phyloP scores from a whole-genome alignment of 2,329 filamentous ascomycete genomes.

The Neonectria ditissima region DNA sequence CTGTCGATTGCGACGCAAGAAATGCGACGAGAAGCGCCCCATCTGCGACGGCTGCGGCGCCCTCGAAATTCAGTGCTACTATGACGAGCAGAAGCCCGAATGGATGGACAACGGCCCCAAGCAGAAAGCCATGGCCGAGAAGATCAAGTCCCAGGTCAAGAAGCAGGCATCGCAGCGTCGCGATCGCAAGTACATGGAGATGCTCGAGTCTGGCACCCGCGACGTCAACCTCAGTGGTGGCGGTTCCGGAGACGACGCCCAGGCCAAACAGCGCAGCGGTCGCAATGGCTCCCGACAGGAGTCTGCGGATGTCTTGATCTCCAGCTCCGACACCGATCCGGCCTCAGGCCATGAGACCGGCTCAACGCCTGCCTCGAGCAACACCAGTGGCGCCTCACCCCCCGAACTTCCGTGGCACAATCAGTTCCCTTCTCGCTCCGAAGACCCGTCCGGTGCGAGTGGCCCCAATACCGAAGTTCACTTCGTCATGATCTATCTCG shows the following conservation, averaged over 20 bases:
- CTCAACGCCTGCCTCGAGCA: slow-evolving; percentile 48
- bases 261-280: background rate
- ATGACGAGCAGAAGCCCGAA: slow-evolving; percentile 62
- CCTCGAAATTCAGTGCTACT: slow-evolving; percentile 69
- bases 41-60: slow-evolving; percentile 62
- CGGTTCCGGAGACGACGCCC: background rate
- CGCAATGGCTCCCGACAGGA: slow-evolving; percentile 18
- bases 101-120: slow-evolving; percentile 67
- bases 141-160: slow-evolving; percentile 69
- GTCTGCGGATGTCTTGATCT: slow-evolving; percentile 23
- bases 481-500: slow-evolving; percentile 70
- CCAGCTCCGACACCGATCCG: slow-evolving; percentile 47
- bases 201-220: slow-evolving; percentile 52
- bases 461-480: slow-evolving; percentile 50
- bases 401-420: slow-evolving; percentile 50
- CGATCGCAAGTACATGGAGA: slow-evolving; percentile 61
- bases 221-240: slow-evolving; percentile 39
- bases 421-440: slow-evolving; percentile 41
- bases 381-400: slow-evolving; percentile 47
- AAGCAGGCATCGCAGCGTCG: slow-evolving; percentile 62
- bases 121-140: slow-evolving; percentile 64
- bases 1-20: slow-evolving; percentile 70
- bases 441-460: slow-evolving; percentile 37
- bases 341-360: slow-evolving; percentile 38
- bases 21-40: slow-evolving; percentile 67